phyloP scores from a whole-genome alignment of 2,329 filamentous ascomycete species.

The Paracoccidioides brasiliensis region DNA sequence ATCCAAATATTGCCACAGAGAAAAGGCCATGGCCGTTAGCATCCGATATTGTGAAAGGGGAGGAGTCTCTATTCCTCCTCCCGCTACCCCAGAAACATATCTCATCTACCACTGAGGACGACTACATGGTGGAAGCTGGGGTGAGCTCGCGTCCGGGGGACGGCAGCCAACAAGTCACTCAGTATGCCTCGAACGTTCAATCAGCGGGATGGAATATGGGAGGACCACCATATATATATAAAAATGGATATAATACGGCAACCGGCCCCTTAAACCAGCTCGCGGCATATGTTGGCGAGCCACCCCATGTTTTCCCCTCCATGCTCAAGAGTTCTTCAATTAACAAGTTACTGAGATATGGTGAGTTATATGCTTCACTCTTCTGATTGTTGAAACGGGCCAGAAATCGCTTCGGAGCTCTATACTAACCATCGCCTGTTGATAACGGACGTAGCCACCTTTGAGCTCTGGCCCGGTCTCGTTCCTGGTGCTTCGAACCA shows the following conservation, averaged over 20 bases:
- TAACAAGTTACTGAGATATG: constrained; percentile 13
- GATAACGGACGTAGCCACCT: constrained; percentile 5
- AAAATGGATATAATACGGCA: neutral
- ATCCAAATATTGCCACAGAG: neutral
- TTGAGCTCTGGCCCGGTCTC: constrained; percentile 13
- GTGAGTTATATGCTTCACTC: constrained; percentile 2
- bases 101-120: neutral
- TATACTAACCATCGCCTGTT: neutral
- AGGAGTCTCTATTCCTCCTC: neutral
- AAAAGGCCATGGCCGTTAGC: neutral
- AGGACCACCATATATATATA: neutral
- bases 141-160: neutral
- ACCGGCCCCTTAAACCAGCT: constrained; percentile 10
- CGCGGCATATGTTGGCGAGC: constrained; percentile 7
- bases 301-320: constrained; percentile 7
- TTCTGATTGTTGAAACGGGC: neutral
- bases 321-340: constrained; percentile 10
- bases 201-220: neutral
- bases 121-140: neutral
- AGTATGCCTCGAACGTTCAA: neutral
- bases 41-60: neutral
- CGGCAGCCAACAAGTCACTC: neutral
- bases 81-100: neutral
- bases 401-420: neutral
- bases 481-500: constrained; percentile 8